Evolutionary conservation across 228 moss, liverwort and hornwort species (phyloP).

Genomic region (Sphagnum magellanicum): DNA sequence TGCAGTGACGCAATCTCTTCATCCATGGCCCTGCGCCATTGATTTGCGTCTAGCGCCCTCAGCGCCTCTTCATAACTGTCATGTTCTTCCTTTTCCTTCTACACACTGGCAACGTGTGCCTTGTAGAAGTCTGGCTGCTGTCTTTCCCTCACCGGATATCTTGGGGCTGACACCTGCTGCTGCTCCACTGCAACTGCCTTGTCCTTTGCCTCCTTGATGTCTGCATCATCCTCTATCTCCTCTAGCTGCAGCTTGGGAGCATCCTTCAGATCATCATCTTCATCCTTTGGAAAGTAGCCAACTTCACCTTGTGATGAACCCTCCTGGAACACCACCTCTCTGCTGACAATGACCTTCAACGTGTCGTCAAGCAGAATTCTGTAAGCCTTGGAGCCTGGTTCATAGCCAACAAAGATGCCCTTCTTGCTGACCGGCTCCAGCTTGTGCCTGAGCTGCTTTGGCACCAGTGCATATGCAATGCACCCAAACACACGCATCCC

Average conservation of each 20-base stretch:
- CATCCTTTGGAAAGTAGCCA: not conserved
- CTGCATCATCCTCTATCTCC: too few relatives aligned
- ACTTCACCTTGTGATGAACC: too few relatives aligned
- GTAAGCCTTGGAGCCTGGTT: not conserved
- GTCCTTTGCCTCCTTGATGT: too few relatives aligned
- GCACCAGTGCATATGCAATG: not conserved
- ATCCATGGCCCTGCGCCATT: conserved; percentile 5
- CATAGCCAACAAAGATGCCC: not conserved
- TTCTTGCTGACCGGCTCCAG: not conserved
- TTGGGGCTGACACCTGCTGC: too few relatives aligned
- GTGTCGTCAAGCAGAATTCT: not conserved
- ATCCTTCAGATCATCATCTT: not conserved
- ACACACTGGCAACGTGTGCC: not conserved
- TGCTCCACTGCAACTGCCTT: too few relatives aligned
- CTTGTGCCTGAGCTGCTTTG: not conserved
- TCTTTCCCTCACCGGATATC: not conserved
- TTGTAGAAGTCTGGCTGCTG: not conserved
- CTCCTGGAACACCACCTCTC: too few relatives aligned
- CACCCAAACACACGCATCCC: not conserved
- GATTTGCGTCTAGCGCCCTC: not conserved
- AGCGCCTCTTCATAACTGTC: not conserved
- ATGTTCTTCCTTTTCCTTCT: not conserved
- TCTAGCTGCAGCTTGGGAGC: not conserved
- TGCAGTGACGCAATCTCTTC: conserved; percentile 1
- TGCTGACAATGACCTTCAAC: not conserved